These are phyloP conservation scores for Wakefieldia striispora DNA, from an alignment of 768 basidiomycete species.

Conservation along the genomic window DNA sequence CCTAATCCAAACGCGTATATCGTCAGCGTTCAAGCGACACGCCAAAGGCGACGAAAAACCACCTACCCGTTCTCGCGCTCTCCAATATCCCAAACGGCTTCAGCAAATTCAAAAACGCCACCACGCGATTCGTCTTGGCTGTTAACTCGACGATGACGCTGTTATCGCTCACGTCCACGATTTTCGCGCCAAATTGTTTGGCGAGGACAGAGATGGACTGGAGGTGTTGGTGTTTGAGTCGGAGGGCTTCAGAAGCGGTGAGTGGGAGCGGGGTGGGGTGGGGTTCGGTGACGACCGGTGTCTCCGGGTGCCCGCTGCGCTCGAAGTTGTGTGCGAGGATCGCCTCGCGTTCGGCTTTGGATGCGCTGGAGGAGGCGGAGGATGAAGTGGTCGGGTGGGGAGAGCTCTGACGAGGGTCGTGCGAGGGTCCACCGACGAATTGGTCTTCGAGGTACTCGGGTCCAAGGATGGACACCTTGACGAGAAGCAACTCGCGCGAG, in stretches of 20 bases:
- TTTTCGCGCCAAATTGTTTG: conserved; percentile 84
- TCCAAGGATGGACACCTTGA: conserved; percentile 95
- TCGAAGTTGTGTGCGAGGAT: conserved; percentile 78
- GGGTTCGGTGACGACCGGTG: not conserved
- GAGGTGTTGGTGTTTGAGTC: conserved; percentile 85
- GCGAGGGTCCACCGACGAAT: conserved; percentile 79
- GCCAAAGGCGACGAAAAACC: not conserved
- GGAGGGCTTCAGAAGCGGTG: conserved; percentile 83
- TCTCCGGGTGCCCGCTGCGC: conserved; percentile 45
- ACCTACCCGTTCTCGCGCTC: conserved; percentile 87
- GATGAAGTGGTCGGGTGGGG: conserved; percentile 6
- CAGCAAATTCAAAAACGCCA: conserved; percentile 87
- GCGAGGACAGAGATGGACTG: conserved; percentile 84
- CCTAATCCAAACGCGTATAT: conserved; percentile 43
- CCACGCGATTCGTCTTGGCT: conserved; percentile 87
- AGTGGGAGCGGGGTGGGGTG: conserved; percentile 41
- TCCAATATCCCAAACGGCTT: conserved; percentile 96
- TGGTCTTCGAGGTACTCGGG: conserved; percentile 96
- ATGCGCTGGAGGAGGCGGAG: conserved; percentile 25
- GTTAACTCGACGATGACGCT: conserved; percentile 94
- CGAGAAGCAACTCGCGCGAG: conserved; percentile 89
- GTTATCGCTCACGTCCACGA: conserved; percentile 94
- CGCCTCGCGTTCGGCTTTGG: conserved; percentile 70
- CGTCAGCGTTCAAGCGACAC: not conserved
- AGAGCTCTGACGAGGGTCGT: conserved; percentile 57